These are phyloP conservation scores for Allantophomopsis lycopodina DNA, from an alignment of 2,329 filamentous ascomycete species.

Conservation along the genomic window DNA sequence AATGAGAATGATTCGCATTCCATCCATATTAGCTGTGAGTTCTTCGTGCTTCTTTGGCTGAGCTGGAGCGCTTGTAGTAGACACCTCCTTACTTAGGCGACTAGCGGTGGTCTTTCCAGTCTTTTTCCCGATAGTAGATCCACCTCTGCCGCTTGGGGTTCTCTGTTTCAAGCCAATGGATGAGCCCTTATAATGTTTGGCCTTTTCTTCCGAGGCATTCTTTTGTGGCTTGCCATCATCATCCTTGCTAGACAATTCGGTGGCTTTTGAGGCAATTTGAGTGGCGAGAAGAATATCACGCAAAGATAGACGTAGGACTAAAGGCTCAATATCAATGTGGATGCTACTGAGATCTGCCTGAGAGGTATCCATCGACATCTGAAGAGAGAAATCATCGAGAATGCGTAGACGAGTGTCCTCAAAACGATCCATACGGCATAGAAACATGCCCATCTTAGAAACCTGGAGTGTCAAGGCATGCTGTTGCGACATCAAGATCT, in stretches of 20 bases:
- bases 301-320: conserved; percentile 80
- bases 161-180: conserved; percentile 32
- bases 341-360: conserved; percentile 58
- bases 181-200: conserved; percentile 29
- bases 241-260: conserved; percentile 62
- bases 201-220: conserved; percentile 35
- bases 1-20: conserved; percentile 84
- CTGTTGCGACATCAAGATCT: conserved; percentile 84
- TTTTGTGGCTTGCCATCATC: conserved; percentile 30
- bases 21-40: conserved; percentile 73
- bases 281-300: conserved; percentile 89
- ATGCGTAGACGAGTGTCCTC: conserved; percentile 83
- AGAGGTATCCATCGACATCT: conserved; percentile 70
- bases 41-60: conserved; percentile 45
- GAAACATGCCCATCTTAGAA: conserved; percentile 91
- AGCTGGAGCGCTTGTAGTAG: conserved; percentile 31
- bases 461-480: conserved; percentile 89
- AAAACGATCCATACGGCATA: conserved; percentile 97
- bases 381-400: conserved; percentile 89
- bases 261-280: conserved; percentile 83
- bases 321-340: conserved; percentile 75
- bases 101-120: conserved; percentile 21
- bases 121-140: conserved; percentile 35
- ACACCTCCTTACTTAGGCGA: conserved; percentile 23
- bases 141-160: conserved; percentile 39